These are phyloP conservation scores for Asterionellopsis glacialis DNA, from an alignment of 108 stramenopile species.

Conservation along the genomic window DNA sequence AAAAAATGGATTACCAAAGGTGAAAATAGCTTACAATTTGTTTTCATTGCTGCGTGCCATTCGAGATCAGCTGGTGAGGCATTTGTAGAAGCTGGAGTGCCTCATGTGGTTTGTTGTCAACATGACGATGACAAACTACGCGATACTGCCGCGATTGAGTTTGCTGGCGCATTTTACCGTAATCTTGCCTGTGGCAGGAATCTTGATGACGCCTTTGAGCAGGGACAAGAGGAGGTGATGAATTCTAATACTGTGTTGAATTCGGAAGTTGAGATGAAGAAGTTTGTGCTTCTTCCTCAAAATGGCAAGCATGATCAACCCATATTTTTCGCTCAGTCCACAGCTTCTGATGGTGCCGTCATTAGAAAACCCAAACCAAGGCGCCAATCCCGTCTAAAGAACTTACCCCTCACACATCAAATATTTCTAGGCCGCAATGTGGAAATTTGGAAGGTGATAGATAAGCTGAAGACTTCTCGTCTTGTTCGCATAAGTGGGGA, in stretches of 20 bases:
- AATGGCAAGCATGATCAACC: constrained; percentile 66
- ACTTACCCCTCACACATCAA: background rate
- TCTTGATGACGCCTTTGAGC: constrained; percentile 81
- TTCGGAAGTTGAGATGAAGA: constrained; percentile 45
- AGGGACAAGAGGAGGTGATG: constrained; percentile 70
- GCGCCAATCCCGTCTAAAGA: too few relatives aligned
- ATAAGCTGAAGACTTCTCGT: background rate
- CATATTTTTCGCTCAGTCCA: too few relatives aligned
- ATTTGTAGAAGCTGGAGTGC: constrained; percentile 89
- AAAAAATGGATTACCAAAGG: constrained; percentile 2
- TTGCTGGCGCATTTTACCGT: constrained; percentile 78
- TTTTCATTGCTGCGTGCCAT: constrained; percentile 93
- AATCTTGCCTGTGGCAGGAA: constrained; percentile 71
- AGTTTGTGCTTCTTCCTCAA: constrained; percentile 78
- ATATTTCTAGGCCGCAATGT: background rate
- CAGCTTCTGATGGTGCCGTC: too few relatives aligned
- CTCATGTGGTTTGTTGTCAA: constrained; percentile 90
- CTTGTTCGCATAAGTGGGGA: background rate
- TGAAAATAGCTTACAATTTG: constrained; percentile 11
- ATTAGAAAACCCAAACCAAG: too few relatives aligned
- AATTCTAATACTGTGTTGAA: constrained; percentile 29
- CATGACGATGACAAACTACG: constrained; percentile 54
- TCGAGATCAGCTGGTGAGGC: constrained; percentile 78
- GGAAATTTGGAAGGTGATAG: background rate
- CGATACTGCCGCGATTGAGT: constrained; percentile 79